Conservation (phyloP, 257 asterid species). For the Capsicum pubescens region DNA sequence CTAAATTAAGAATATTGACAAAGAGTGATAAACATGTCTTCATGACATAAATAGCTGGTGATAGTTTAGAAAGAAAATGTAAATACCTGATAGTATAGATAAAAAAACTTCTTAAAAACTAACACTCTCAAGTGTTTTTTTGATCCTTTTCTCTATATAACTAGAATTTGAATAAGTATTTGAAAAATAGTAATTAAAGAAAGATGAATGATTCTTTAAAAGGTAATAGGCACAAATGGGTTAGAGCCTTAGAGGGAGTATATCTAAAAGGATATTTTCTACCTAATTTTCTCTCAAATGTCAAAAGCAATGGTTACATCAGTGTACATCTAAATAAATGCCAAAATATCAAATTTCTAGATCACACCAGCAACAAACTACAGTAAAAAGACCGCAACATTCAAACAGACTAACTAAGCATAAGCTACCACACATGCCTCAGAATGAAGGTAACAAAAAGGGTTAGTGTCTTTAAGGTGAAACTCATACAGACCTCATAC, state of each 20-base stretch:
- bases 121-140: no score
- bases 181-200: background rate
- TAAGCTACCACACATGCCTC: background rate
- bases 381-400: background rate
- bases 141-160: no score
- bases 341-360: background rate
- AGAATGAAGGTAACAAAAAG: no score
- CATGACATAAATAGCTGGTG: background rate
- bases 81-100: no score
- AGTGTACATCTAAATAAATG: background rate
- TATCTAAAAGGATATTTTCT: no score
- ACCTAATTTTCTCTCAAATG: background rate
- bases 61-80: no score
- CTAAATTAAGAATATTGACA: background rate
- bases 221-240: background rate
- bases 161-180: no score
- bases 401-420: background rate
- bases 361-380: constrained; percentile 9
- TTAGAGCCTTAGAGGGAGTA: background rate
- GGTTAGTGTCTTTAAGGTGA: no score
- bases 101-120: no score
- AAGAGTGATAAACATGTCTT: background rate
- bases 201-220: background rate
- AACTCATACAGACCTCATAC: no score
- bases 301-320: background rate